Base-by-base conservation (phyloP, 306 rosid genomes). In the Corylus heterophylla region DNA sequence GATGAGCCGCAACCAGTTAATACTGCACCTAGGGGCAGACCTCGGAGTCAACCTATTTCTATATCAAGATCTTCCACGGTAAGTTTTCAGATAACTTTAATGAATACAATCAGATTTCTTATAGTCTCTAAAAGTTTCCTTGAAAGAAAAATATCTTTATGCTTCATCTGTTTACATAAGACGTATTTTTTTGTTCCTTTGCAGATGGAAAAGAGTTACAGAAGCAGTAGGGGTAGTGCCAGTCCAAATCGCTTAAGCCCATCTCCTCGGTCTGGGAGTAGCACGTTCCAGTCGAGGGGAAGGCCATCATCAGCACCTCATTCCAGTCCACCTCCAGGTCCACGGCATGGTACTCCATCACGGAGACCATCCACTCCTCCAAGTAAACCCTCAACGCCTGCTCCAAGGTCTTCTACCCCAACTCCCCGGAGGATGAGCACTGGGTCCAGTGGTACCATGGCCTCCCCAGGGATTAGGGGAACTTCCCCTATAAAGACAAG, bases 11-110 rank as follows among this genome's bases (percentile, higher is more conserved):
- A 76, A 69, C 81, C 74, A 49, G 71, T 83, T 77, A 82, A 39
- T 79, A 68, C 82, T 72, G 47, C 82, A 78, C 85, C 75, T 67
- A 90, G 96, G 85, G 97, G 96, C 76, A 87, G 97, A 78, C 89
- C 96, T 76, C 89, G 86, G 61, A 92, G 93, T 84, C 93, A 90
- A 89, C 96, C 97, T 74, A 89, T 92, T 88, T 73, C 94, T 67
- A 92, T 92, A 88, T 86, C 97, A 78, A 88, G 96, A 85, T 90
- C 94, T 78, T 89, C 97, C 79, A 88, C 94, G 76, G 97, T 90
- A 88, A 74, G 88, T 78, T 70, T 80, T 75, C 49, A 27, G 71
- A 76, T 73, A 48, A 47, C 64, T 70, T 71, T 76, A 77, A 59
- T 79, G 78, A 63, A 12, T 48, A 42, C 39, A 54, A 22, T 75